Evolutionary conservation across 345 rosid species (phyloP).

Genomic region (Acer negundo): DNA sequence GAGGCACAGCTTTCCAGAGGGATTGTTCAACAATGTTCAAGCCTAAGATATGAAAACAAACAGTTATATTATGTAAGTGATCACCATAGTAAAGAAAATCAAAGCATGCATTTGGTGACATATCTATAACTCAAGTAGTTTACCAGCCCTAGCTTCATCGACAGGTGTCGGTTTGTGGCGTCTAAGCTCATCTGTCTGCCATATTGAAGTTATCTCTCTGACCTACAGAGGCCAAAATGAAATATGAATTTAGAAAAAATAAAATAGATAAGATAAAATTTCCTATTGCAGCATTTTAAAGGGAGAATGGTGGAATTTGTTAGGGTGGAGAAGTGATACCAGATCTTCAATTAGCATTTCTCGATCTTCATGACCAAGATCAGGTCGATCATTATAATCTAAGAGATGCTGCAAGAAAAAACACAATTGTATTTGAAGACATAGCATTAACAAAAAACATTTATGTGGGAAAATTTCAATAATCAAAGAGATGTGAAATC

Average conservation of each 20-base stretch:
- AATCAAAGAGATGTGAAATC: conserved; percentile 16
- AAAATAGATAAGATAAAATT: not conserved
- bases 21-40: conserved; percentile 97
- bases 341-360: conserved; percentile 92
- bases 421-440: conserved; percentile 19
- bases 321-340: conserved; percentile 44
- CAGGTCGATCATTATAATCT: conserved; percentile 84
- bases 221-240: conserved; percentile 48
- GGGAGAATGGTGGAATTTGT: not conserved
- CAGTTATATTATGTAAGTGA: not conserved
- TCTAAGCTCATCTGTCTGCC: conserved; percentile 99
- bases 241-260: not conserved
- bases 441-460: conserved; percentile 3
- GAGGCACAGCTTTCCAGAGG: conserved; percentile 94
- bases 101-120: conserved; percentile 15
- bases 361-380: conserved; percentile 88
- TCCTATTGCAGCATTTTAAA: conserved; percentile 2
- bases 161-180: conserved; percentile 93
- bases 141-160: conserved; percentile 96
- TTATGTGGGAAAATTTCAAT: not conserved
- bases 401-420: conserved; percentile 72
- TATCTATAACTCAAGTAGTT: conserved; percentile 12
- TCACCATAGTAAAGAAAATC: not conserved
- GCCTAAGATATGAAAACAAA: conserved; percentile 44
- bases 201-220: conserved; percentile 85